phyloP scores from a whole-genome alignment of 768 basidiomycete species.

The Gymnopilus junonius region DNA sequence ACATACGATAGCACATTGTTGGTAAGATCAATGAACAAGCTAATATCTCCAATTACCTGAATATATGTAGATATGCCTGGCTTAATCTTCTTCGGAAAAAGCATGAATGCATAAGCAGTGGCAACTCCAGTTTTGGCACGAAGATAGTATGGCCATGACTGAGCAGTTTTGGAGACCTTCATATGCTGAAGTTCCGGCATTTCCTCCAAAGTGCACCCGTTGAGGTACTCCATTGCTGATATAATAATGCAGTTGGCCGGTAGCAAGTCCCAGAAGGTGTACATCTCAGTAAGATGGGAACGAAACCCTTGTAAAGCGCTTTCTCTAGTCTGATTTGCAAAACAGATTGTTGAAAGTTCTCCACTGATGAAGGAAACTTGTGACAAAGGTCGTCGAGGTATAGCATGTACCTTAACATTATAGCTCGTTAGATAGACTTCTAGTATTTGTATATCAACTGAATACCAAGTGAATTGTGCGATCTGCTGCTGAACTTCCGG shows the following conservation, averaged over 20 bases:
- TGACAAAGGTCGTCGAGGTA: too few species aligned
- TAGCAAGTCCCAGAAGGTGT: neutral
- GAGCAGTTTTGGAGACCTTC: neutral
- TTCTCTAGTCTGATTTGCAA: too few species aligned
- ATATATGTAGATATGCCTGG: neutral
- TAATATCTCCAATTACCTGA: conserved; percentile 3
- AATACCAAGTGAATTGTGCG: too few species aligned
- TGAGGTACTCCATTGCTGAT: conserved; percentile 3
- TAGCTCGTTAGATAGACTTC: too few species aligned
- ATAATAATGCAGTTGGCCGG: conserved; percentile 3
- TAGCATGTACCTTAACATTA: too few species aligned
- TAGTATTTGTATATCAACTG: too few species aligned
- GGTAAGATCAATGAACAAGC: neutral
- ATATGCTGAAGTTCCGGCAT: neutral
- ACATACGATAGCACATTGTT: conserved; percentile 8
- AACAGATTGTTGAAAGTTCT: too few species aligned
- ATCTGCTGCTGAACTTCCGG: too few species aligned
- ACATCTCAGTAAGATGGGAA: conserved; percentile 3
- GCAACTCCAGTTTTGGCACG: neutral
- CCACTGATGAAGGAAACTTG: too few species aligned
- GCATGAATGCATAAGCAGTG: conserved; percentile 3
- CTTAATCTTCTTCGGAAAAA: neutral
- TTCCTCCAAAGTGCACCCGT: neutral
- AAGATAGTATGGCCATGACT: conserved; percentile 6
- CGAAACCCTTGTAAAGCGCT: too few species aligned